phyloP scores from a whole-genome alignment of 208 protist species.

The Wallacemonas collosoma region DNA sequence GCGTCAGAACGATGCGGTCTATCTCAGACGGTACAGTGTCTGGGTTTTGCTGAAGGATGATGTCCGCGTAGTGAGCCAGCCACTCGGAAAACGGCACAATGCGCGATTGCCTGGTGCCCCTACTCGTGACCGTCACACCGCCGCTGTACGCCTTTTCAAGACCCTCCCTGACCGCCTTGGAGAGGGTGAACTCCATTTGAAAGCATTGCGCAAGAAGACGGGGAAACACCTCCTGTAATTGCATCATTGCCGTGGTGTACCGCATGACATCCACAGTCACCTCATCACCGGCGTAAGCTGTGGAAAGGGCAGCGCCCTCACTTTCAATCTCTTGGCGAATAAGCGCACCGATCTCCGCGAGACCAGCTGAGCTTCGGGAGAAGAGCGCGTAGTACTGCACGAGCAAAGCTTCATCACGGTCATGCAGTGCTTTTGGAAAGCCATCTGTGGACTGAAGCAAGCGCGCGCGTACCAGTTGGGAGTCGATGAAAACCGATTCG shows the following conservation, averaged over 20 bases:
- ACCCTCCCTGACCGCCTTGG: conserved; percentile 69
- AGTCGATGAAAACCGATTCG: conserved; percentile 61
- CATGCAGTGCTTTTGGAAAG: conserved; percentile 44
- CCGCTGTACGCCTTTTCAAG: conserved; percentile 69
- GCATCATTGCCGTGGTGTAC: conserved; percentile 76
- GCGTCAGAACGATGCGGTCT: conserved; percentile 56
- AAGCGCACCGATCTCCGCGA: conserved; percentile 45
- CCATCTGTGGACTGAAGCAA: conserved; percentile 51
- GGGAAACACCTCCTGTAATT: conserved; percentile 74
- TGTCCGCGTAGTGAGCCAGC: conserved; percentile 78
- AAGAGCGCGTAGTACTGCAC: conserved; percentile 68
- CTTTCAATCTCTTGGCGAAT: conserved; percentile 49
- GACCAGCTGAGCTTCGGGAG: conserved; percentile 41
- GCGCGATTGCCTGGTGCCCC: conserved; percentile 14
- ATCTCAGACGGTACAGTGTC: conserved; percentile 45
- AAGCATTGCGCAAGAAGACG: conserved; percentile 63
- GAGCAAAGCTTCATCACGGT: conserved; percentile 50
- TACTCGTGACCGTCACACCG: conserved; percentile 43
- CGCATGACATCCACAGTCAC: conserved; percentile 50
- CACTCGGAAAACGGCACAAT: conserved; percentile 70
- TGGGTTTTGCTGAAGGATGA: conserved; percentile 56
- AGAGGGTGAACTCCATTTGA: conserved; percentile 55
- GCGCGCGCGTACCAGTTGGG: conserved; percentile 37
- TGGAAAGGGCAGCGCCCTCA: conserved; percentile 50
- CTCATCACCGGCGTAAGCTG: conserved; percentile 47